Evolutionary conservation across 2,329 filamentous ascomycete species (phyloP).

Genomic region (Aspergillus latus): DNA sequence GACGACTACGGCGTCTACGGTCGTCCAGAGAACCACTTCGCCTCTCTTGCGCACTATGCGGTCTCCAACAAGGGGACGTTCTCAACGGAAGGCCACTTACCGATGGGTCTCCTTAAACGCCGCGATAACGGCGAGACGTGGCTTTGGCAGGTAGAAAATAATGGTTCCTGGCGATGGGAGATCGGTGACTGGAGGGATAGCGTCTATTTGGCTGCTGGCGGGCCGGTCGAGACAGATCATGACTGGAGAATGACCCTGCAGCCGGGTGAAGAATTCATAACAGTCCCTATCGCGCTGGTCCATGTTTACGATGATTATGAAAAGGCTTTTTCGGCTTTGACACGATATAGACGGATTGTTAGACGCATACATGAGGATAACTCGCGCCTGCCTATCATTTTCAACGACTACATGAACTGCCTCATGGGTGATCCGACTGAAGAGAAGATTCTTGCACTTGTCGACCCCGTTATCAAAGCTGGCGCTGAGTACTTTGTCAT

Average conservation of each 20-base stretch:
- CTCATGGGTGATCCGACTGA: slow-evolving; percentile 41
- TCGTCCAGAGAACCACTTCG: slow-evolving; percentile 19
- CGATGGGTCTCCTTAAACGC: slow-evolving; percentile 32
- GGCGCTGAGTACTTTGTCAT: slow-evolving; percentile 42
- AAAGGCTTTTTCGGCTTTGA: slow-evolving; percentile 30
- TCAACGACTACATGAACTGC: slow-evolving; percentile 46
- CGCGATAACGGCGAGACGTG: slow-evolving; percentile 27
- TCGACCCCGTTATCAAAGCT: slow-evolving; percentile 27
- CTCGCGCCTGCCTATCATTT: slow-evolving; percentile 32
- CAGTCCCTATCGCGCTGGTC: slow-evolving; percentile 26
- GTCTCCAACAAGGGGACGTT: slow-evolving; percentile 32
- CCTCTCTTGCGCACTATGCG: slow-evolving; percentile 22
- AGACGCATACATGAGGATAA: slow-evolving; percentile 33
- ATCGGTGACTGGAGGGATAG: slow-evolving; percentile 37
- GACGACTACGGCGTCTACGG: slow-evolving; percentile 28
- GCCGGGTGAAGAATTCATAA: slow-evolving; percentile 27
- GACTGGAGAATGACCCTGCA: slow-evolving; percentile 27
- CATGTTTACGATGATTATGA: slow-evolving; percentile 24
- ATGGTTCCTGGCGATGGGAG: slow-evolving; percentile 41
- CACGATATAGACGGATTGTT: slow-evolving; percentile 32
- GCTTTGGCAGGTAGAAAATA: slow-evolving; percentile 41
- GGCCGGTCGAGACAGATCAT: slow-evolving; percentile 30
- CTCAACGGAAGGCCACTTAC: slow-evolving; percentile 30
- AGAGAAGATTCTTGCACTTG: slow-evolving; percentile 33
- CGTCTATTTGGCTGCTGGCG: slow-evolving; percentile 31